These are phyloP conservation scores for Begonia loranthoides DNA, from an alignment of 306 rosid species.

Conservation along the genomic window DNA sequence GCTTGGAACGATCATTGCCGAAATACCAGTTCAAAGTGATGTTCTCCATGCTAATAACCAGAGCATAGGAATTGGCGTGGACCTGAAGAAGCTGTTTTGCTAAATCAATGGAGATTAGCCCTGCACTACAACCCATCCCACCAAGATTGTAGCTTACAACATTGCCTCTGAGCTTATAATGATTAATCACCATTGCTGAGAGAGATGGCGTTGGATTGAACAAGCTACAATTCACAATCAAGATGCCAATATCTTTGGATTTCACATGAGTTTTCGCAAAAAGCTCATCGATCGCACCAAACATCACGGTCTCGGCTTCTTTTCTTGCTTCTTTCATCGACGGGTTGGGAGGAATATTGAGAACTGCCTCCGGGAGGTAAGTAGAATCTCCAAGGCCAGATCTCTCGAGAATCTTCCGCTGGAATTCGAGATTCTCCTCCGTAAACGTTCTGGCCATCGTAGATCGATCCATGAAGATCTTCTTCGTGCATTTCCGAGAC, in stretches of 20 bases:
- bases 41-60: conserved; percentile 89
- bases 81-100: conserved; percentile 87
- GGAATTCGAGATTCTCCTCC: conserved; percentile 58
- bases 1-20: conserved; percentile 83
- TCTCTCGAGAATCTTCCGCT: conserved; percentile 76
- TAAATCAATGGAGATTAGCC: conserved; percentile 72
- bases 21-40: conserved; percentile 92
- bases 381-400: conserved; percentile 79
- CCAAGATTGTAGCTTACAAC: conserved; percentile 65
- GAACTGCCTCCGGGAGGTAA: conserved; percentile 82
- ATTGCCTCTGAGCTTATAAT: conserved; percentile 82
- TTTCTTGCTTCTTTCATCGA: conserved; percentile 87
- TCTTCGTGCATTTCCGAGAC: conserved; percentile 56
- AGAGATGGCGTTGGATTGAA: conserved; percentile 91
- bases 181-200: conserved; percentile 79
- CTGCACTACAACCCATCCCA: conserved; percentile 98
- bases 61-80: conserved; percentile 69
- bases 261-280: conserved; percentile 57
- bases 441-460: conserved; percentile 42
- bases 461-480: conserved; percentile 65
- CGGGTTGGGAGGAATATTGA: conserved; percentile 81
- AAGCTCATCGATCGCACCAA: conserved; percentile 76
- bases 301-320: conserved; percentile 81
- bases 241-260: conserved; percentile 75
- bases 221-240: conserved; percentile 80